Evolutionary conservation across 2,329 filamentous ascomycete genomes (phyloP), one percentile per base, ranked within the genome.

Genomic region (Stagonosporopsis rhizophila): DNA sequence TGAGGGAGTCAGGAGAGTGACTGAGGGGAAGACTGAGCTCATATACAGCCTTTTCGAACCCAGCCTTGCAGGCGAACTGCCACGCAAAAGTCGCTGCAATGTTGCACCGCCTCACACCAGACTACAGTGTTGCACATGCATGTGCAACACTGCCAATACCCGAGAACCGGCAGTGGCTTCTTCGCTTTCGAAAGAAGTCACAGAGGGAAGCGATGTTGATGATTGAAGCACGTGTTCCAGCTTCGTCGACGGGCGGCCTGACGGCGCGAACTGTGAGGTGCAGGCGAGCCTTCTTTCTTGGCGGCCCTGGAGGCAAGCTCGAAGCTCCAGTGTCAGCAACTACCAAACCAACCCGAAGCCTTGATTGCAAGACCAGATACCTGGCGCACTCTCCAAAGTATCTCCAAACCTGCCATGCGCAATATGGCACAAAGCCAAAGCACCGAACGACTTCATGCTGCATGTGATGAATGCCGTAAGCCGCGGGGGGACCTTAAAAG

Each of bases 381-480:
- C 3, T 17, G 7, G 8, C 27, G 23, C 20, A 12, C 8, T 4
- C n/a, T 15, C 15, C 3, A 30, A 6, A 11, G 6, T 6, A 17
- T 45, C 5, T 6, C 14, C 20, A 37, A 9, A 47, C 14, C n/a
- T 37, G 39, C 20, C 20, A 6, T 2, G 11, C 19, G n/a, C n/a
- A 40, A 17, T 14, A 70, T 72, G 67, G 56, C 45, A 12, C 51
- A 65, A 37, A 52, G 47, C 23, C 63, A 60, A 34, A 22, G 49
- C 11, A 47, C 40, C 1, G 70, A 71, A 47, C 73, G 68, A 56
- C 60, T 75, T 15, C 73, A 74, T 54, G 56, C 73, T 7, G 72
- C 73, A 4, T 75, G 73, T 48, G 73, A 75, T 48, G 73, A 74
- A 52, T 75, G 73, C 58, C 65, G 73, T 75, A 58, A 69, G 73